Evolutionary conservation across 441 rosid species (phyloP).

Genomic region (Capsella rubella): DNA sequence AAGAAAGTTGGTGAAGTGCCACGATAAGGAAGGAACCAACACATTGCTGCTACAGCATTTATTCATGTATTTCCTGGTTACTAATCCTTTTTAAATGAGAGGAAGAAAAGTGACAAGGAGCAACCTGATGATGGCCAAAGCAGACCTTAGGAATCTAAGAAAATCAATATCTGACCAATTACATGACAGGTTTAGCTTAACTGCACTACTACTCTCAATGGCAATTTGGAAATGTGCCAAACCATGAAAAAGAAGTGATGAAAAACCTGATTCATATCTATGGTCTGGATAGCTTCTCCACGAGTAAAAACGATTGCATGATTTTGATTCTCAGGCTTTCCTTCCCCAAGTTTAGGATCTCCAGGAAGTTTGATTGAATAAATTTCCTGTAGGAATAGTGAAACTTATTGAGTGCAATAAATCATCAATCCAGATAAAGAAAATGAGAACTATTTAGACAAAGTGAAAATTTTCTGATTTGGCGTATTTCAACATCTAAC

Average conservation of each 20-base stretch:
- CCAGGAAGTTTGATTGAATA: constrained; percentile 97
- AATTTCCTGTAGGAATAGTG: constrained; percentile 66
- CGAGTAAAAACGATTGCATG: constrained; percentile 95
- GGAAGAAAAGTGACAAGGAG: constrained; percentile 17
- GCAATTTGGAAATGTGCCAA: constrained; percentile 13
- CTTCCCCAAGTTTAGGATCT: constrained; percentile 98
- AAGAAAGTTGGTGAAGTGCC: constrained; percentile 17
- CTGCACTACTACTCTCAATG: constrained; percentile 13
- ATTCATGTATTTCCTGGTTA: constrained; percentile 12
- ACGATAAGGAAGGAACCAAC: constrained; percentile 4
- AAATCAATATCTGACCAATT: constrained; percentile 20
- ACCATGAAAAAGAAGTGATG: constrained; percentile 23
- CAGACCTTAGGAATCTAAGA: constrained; percentile 24
- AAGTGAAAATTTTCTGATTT: constrained; percentile 9
- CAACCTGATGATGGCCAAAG: constrained; percentile 22
- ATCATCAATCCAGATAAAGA: constrained; percentile 23
- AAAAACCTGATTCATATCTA: constrained; percentile 97
- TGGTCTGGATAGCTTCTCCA: constrained; percentile 97
- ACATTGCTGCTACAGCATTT: constrained; percentile 20
- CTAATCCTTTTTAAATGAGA: constrained; percentile 14
- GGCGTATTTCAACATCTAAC: constrained; percentile 33
- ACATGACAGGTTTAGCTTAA: constrained; percentile 23
- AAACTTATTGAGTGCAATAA: constrained; percentile 15
- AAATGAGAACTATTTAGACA: constrained; percentile 15
- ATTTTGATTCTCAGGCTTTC: constrained; percentile 94